Evolutionary conservation across 2,329 filamentous ascomycete genomes (phyloP).

Genomic region (Alternaria sp.): DNA sequence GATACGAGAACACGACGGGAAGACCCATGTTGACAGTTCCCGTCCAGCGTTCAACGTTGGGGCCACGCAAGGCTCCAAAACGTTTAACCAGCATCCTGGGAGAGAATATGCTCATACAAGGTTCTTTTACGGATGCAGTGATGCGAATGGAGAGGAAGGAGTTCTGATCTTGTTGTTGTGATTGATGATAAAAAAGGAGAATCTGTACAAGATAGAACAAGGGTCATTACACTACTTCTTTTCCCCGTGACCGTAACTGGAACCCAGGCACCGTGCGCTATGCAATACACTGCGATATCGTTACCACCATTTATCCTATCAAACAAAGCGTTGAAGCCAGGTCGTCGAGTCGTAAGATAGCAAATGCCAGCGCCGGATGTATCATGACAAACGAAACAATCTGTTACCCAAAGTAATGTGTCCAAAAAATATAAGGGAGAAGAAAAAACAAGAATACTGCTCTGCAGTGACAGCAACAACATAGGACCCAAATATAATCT

Average conservation of each 20-base stretch:
- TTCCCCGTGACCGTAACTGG: neutral
- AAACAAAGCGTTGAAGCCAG: conserved; percentile 11
- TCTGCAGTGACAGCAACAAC: neutral
- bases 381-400: conserved; percentile 9
- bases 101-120: neutral
- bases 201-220: conserved; percentile 1
- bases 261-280: conserved; percentile 10
- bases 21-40: neutral
- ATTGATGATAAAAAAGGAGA: neutral
- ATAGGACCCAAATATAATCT: neutral
- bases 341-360: conserved; percentile 6
- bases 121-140: neutral
- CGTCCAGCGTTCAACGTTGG: neutral
- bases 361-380: conserved; percentile 7
- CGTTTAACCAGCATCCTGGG: neutral
- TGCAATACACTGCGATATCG: conserved; percentile 7
- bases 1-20: neutral
- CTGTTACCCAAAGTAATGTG: conserved; percentile 14
- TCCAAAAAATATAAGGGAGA: conserved; percentile 5
- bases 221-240: conserved; percentile 1
- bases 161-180: neutral
- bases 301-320: conserved; percentile 1
- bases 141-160: neutral
- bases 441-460: conserved; percentile 4
- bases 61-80: neutral